Conservation (phyloP, 140 eudicot genomes). For the Ambrosia hybrid region DNA sequence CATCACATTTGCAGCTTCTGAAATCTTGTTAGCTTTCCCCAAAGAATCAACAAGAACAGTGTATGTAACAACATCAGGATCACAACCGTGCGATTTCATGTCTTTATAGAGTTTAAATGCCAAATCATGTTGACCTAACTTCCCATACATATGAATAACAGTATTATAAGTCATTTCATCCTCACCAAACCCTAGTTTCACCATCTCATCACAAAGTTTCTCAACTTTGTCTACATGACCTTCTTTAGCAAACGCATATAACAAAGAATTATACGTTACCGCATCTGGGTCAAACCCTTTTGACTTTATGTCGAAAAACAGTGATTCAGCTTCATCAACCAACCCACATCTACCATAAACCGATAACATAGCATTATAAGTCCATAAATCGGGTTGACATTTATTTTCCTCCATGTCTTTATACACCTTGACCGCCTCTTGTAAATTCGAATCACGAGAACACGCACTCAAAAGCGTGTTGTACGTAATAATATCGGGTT, state of each 20-base stretch:
- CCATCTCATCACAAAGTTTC: slow-evolving; percentile 75
- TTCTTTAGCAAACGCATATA: slow-evolving; percentile 83
- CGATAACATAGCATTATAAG: slow-evolving; percentile 92
- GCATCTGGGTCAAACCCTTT: slow-evolving; percentile 92
- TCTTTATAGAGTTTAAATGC: slow-evolving; percentile 67
- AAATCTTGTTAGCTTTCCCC: slow-evolving; percentile 79
- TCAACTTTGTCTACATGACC: slow-evolving; percentile 67
- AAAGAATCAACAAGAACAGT: slow-evolving; percentile 82
- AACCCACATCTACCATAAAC: slow-evolving; percentile 90
- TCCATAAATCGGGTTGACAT: slow-evolving; percentile 97
- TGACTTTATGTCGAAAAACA: slow-evolving; percentile 59
- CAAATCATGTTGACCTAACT: slow-evolving; percentile 66
- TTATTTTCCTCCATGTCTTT: slow-evolving; percentile 68
- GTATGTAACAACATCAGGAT: slow-evolving; percentile 90
- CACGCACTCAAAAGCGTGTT: slow-evolving; percentile 94
- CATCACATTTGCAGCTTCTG: slow-evolving; percentile 88
- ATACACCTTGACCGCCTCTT: slow-evolving; percentile 75
- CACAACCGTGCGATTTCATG: slow-evolving; percentile 74
- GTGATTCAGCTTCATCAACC: slow-evolving; percentile 61
- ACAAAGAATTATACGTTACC: slow-evolving; percentile 84
- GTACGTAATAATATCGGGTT: slow-evolving; percentile 90
- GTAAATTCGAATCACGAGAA: slow-evolving; percentile 83
- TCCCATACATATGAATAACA: slow-evolving; percentile 87
- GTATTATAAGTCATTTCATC: slow-evolving; percentile 96
- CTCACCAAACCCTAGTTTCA: slow-evolving; percentile 71